A percentile compares a stretch with the other conserved stretches of the same genome.
Evolutionary conservation across 2,329 filamentous ascomycete genomes (phyloP).

Genomic region (Penicillium sp.): DNA sequence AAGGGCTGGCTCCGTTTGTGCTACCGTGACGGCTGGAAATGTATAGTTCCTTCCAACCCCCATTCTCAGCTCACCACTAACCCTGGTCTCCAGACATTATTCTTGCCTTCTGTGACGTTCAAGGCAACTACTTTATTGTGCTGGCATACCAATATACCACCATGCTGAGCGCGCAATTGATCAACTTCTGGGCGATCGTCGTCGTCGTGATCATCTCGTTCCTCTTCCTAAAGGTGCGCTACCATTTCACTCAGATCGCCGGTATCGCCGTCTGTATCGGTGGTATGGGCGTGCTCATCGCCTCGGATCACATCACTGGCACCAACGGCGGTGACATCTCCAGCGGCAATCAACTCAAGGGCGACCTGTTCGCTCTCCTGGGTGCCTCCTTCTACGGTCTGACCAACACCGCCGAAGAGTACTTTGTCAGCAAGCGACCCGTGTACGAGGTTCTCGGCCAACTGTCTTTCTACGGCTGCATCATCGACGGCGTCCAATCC

Average conservation of each 20-base stretch:
- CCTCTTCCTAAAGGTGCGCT: constrained; percentile 78
- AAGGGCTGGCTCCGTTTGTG: constrained; percentile 66
- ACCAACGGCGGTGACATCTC: constrained; percentile 62
- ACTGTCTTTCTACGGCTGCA: constrained; percentile 79
- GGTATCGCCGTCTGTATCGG: constrained; percentile 90
- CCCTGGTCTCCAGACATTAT: constrained; percentile 60
- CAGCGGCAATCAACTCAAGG: constrained; percentile 72
- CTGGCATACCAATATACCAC: constrained; percentile 91
- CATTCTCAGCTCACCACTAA: neutral
- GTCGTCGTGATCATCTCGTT: constrained; percentile 86
- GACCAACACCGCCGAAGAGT: constrained; percentile 90
- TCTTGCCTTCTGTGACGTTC: constrained; percentile 86
- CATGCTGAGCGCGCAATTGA: constrained; percentile 85
- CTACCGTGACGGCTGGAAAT: constrained; percentile 80
- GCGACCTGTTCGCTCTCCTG: constrained; percentile 85
- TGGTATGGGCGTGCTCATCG: constrained; percentile 83
- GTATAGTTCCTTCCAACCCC: constrained; percentile 27
- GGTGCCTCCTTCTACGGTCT: constrained; percentile 90
- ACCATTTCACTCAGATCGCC: constrained; percentile 77
- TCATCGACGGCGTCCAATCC: constrained; percentile 88
- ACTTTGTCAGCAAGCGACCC: constrained; percentile 80
- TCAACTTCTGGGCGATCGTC: constrained; percentile 98
- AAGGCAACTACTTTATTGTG: constrained; percentile 98
- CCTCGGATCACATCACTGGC: constrained; percentile 78
- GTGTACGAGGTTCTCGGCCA: constrained; percentile 93